phyloP scores from a whole-genome alignment of 2,329 filamentous ascomycete species.

The Verticillium nubilum region DNA sequence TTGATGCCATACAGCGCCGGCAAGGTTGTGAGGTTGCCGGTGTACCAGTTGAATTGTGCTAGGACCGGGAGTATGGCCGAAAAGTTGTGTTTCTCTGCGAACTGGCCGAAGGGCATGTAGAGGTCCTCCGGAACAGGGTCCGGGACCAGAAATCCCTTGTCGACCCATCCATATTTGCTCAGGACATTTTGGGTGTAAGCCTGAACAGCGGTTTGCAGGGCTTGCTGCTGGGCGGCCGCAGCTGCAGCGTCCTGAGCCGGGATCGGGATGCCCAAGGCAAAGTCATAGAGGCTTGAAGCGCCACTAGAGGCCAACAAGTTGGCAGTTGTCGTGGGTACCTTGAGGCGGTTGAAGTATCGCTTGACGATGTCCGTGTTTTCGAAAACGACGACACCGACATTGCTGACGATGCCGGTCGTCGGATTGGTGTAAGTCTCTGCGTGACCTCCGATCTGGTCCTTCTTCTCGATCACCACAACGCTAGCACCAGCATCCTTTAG shows the following conservation, averaged over 20 bases:
- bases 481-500: constrained; percentile 29
- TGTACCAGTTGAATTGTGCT: constrained; percentile 26
- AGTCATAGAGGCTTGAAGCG: constrained; percentile 9
- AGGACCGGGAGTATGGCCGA: constrained; percentile 25
- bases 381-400: constrained; percentile 19
- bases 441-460: constrained; percentile 31
- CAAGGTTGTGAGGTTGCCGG: constrained; percentile 30
- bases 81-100: constrained; percentile 34
- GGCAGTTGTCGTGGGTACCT: constrained; percentile 15
- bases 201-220: constrained; percentile 3
- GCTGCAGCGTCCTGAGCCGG: constrained; percentile 4
- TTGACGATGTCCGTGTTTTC: constrained; percentile 24
- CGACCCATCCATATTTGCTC: constrained; percentile 10
- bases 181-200: constrained; percentile 5
- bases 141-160: constrained; percentile 29
- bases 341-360: constrained; percentile 29
- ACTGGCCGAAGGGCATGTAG: constrained; percentile 32
- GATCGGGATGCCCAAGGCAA: constrained; percentile 5
- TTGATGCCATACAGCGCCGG: constrained; percentile 35
- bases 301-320: neutral
- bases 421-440: constrained; percentile 31
- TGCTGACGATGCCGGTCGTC: constrained; percentile 3
- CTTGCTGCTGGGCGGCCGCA: constrained; percentile 5
- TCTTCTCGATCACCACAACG: constrained; percentile 32
- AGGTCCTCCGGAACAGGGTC: constrained; percentile 38